Base-by-base conservation (phyloP, 768 basidiomycete genomes). In the Filobasidium wieringae region DNA sequence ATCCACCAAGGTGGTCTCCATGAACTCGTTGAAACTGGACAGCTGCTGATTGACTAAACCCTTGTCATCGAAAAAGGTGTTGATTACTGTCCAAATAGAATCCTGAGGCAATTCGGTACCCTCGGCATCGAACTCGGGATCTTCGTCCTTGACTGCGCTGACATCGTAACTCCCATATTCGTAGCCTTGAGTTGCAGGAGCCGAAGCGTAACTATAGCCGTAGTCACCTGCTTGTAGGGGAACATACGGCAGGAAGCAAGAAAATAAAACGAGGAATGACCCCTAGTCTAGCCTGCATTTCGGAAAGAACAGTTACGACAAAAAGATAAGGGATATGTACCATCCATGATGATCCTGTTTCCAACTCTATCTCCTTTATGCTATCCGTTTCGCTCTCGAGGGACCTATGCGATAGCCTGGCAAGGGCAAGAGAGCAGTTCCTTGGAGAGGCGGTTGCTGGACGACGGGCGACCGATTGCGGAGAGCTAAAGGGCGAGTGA, bases 1-100 rank as follows among this genome's bases (percentile, higher is more conserved):
- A 72, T 97, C 95, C 75, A 97, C 93, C 91, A 99, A 95, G 14
- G 91, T 96, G 66, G 96, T 96, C 71, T 96, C 90, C 32, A 99
- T 88, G 68, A 97, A 99, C 76, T 97, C 93, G 72, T 99, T 91
- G 75, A 93, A 99, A 11, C 88, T 92, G 77, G 93, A 91, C 54
- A 97, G 82, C 72, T 99, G 95, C 72, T 99, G 95, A 49, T 89
- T 83, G 53, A 97, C 95, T 60, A 99, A 85, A 76, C 93, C 93
- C 74, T 93, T 95, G 73, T 90, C 87, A 62, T 89, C 85, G 74
- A 99, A 97, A 78, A 93, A 99, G 68, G 88, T 84, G 62, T 88
- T 86, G 67, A 97, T 96, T 70, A 99, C 85, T n/a, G 66, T 68
- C 74, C 74, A 75, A 24, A 70, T 65, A 57, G 73, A 72, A 31